Percentiles rank a stretch among this genome's conserved stretches.
Conservation (phyloP, 768 basidiomycete genomes). For the Gymnopilus junonius region DNA sequence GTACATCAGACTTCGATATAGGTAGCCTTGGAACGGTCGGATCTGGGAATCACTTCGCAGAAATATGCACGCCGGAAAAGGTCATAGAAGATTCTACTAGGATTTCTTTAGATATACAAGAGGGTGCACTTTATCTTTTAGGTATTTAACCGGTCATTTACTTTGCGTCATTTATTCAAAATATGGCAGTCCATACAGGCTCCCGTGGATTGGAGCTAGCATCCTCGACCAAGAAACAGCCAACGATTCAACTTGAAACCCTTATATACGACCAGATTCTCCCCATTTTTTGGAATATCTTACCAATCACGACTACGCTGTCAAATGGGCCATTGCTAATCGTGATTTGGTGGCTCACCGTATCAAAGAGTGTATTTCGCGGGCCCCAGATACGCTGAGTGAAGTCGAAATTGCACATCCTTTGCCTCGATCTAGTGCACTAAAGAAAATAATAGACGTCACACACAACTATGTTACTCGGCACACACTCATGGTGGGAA, state of each 20-base stretch:
- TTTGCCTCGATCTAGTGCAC: neutral
- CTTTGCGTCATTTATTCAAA: neutral
- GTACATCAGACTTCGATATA: conserved; percentile 32
- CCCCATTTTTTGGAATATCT: conserved; percentile 34
- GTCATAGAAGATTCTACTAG: conserved; percentile 32
- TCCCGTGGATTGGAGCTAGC: conserved; percentile 40
- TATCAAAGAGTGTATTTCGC: conserved; percentile 31
- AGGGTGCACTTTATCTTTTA: conserved; percentile 33
- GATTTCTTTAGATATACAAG: conserved; percentile 25
- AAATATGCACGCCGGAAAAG: conserved; percentile 36
- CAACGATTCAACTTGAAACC: conserved; percentile 37
- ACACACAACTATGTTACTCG: conserved; percentile 42
- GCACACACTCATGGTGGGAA: conserved; percentile 22
- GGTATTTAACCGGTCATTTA: conserved; percentile 19
- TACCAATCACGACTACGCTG: conserved; percentile 38
- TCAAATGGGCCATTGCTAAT: conserved; percentile 42
- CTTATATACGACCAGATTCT: conserved; percentile 35
- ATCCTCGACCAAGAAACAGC: conserved; percentile 34
- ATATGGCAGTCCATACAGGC: conserved; percentile 37
- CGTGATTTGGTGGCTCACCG: conserved; percentile 43
- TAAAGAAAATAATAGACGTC: conserved; percentile 38
- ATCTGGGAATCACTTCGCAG: conserved; percentile 43
- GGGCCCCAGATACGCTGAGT: neutral
- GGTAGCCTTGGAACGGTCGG: conserved; percentile 39
- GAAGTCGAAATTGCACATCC: neutral